Evolutionary conservation across 805 yeast species (phyloP), one percentile per base, ranked within the genome.

Genomic region (Brettanomyces anomalus): DNA sequence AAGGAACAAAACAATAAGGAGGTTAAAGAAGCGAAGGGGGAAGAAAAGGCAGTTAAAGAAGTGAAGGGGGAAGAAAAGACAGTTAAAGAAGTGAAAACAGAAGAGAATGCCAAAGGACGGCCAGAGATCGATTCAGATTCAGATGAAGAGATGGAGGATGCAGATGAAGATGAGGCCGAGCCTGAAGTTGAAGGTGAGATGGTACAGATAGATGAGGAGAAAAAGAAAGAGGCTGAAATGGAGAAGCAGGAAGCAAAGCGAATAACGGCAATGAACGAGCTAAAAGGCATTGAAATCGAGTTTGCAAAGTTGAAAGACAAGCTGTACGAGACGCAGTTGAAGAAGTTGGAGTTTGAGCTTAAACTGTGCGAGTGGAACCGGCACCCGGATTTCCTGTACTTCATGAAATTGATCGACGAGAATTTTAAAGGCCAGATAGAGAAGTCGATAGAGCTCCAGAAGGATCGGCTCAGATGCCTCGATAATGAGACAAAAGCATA

Each of bases 241-340:
- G 52, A 51, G 17, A 54, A 44, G 18, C 62, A 58, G 44, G 74
- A 74, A 46, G 62, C 58, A 44, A 60, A 61, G 16, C 66, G 93
- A 13, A 69, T 73, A 44, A 70, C 72, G 20, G 95, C 95, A 2
- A 67, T 90, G 41, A 73, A 75, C 40, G 82, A 77, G 41, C 74
- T 93, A 41, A 81, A 88, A 3, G 76, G 74, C 19, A 87, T 93
- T 45, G 98, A 93, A 58, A 68, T 81, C 35, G 83, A 82, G 43
- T 93, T 89, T 69, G 97, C 97, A 5, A 71, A 75, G 47, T 68
- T 90, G 43, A 76, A 96, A 49, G 97, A 93, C 60, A 74, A 75
- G 53, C 66, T 93, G 40, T 90, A 84, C 61, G 88, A 83, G 46
- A 95, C 88, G 57, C 89, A 86, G 58, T 66, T 89, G 55, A 68